Conservation (phyloP, 2,329 filamentous ascomycete genomes). For the Aureobasidium lini region DNA sequence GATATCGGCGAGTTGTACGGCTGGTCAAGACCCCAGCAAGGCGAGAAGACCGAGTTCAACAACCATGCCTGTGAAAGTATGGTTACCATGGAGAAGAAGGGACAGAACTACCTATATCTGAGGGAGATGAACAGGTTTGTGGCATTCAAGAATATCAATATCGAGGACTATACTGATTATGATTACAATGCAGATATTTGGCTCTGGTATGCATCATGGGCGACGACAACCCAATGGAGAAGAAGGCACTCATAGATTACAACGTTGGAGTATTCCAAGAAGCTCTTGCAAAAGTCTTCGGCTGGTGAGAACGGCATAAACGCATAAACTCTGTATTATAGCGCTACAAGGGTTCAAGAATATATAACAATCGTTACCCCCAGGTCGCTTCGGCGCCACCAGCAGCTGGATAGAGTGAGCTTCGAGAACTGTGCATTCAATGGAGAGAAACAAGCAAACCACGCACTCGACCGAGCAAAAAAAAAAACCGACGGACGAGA, state of each 20-base stretch:
- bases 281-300: conserved; percentile 70
- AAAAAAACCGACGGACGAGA: too few species aligned
- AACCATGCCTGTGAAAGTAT: conserved; percentile 54
- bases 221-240: conserved; percentile 70
- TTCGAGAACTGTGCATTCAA: too few species aligned
- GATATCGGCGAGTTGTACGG: conserved; percentile 95
- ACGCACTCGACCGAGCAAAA: too few species aligned
- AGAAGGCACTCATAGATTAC: conserved; percentile 78
- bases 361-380: neutral
- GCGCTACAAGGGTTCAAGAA: neutral
- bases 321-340: neutral
- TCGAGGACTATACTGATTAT: neutral
- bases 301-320: conserved; percentile 14
- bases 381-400: neutral
- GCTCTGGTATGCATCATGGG: conserved; percentile 82
- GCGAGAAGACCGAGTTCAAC: conserved; percentile 29
- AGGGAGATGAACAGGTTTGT: conserved; percentile 60
- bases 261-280: conserved; percentile 77
- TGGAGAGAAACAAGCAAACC: too few species aligned
- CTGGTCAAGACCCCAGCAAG: conserved; percentile 46
- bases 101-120: conserved; percentile 55
- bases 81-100: conserved; percentile 52
- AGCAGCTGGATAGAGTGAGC: neutral
- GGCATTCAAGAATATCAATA: too few species aligned
- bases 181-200: conserved; percentile 49